Evolutionary conservation across 441 rosid genomes (phyloP).

Genomic region (Erodium texanum): DNA sequence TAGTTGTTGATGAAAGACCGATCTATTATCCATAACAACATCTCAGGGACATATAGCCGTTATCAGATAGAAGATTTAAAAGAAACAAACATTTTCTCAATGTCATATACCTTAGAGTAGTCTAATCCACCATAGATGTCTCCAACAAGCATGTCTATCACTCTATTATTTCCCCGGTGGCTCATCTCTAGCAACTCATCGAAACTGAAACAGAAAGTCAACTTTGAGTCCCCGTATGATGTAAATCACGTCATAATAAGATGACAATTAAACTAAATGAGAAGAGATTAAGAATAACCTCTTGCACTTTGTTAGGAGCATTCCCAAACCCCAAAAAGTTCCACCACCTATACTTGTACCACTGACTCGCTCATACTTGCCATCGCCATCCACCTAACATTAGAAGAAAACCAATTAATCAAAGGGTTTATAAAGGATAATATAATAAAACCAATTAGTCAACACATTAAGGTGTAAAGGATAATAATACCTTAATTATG

Average conservation of each 20-base stretch:
- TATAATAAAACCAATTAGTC: no score
- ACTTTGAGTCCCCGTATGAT: background rate
- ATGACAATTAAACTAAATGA: background rate
- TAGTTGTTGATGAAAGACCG: slow-evolving; percentile 95
- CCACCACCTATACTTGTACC: slow-evolving; percentile 99
- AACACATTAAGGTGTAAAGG: no score
- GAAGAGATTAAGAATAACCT: slow-evolving; percentile 35
- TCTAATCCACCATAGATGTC: slow-evolving; percentile 98
- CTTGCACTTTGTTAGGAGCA: slow-evolving; percentile 92
- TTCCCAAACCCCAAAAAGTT: slow-evolving; percentile 97
- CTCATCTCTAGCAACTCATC: slow-evolving; percentile 96
- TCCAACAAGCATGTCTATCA: slow-evolving; percentile 98
- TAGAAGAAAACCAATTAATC: slow-evolving; percentile 16
- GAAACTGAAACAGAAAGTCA: slow-evolving; percentile 44
- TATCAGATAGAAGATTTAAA: slow-evolving; percentile 7
- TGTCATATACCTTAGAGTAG: slow-evolving; percentile 63
- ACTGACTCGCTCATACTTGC: slow-evolving; percentile 90
- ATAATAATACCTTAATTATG: slow-evolving; percentile 89
- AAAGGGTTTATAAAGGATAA: slow-evolving; percentile 18
- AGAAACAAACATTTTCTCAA: background rate
- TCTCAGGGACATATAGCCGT: slow-evolving; percentile 7
- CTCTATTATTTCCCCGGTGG: slow-evolving; percentile 91
- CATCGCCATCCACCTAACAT: slow-evolving; percentile 91
- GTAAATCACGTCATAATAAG: background rate
- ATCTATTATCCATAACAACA: slow-evolving; percentile 35